Evolutionary conservation across 2,329 filamentous ascomycete species (phyloP).

Genomic region (Dothideomycetes sp.): DNA sequence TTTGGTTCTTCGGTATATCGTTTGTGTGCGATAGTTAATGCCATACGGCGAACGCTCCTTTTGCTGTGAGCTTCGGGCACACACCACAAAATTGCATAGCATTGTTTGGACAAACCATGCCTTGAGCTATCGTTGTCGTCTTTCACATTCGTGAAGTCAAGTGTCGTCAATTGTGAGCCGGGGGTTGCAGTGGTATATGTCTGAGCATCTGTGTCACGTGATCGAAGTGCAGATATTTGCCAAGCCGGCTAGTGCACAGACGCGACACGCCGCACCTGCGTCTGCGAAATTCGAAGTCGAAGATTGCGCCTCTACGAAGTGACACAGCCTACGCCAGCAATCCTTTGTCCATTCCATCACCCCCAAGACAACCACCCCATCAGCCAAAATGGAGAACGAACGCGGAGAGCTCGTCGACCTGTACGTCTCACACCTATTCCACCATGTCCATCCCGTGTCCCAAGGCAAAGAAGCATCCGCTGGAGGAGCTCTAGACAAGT

Average conservation of each 20-base stretch:
- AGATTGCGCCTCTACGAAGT: background rate
- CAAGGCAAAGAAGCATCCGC: constrained; percentile 3
- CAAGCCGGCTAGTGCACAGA: background rate
- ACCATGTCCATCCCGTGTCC: constrained; percentile 3
- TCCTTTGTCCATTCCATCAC: background rate
- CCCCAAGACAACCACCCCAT: constrained; percentile 22
- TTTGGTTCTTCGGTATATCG: too few relatives aligned
- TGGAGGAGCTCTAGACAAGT: too few relatives aligned
- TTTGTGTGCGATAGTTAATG: background rate
- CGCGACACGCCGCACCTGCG: background rate
- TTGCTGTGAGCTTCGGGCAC: too few relatives aligned
- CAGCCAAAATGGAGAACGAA: constrained; percentile 93
- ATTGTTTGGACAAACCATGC: too few relatives aligned
- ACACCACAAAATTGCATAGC: background rate
- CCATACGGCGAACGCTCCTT: background rate
- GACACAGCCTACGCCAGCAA: background rate
- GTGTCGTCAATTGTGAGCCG: too few relatives aligned
- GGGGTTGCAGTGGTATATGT: too few relatives aligned
- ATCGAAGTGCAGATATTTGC: too few relatives aligned
- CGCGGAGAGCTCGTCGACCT: constrained; percentile 99
- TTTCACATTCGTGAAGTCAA: too few relatives aligned
- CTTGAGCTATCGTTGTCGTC: too few relatives aligned
- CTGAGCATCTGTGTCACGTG: too few relatives aligned
- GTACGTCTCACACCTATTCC: constrained; percentile 44
- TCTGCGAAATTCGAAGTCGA: background rate